A percentile compares a stretch with the other conserved stretches of the same genome.
phyloP scores from a whole-genome alignment of 257 asterid genomes.

The Solanum chmielewskii region DNA sequence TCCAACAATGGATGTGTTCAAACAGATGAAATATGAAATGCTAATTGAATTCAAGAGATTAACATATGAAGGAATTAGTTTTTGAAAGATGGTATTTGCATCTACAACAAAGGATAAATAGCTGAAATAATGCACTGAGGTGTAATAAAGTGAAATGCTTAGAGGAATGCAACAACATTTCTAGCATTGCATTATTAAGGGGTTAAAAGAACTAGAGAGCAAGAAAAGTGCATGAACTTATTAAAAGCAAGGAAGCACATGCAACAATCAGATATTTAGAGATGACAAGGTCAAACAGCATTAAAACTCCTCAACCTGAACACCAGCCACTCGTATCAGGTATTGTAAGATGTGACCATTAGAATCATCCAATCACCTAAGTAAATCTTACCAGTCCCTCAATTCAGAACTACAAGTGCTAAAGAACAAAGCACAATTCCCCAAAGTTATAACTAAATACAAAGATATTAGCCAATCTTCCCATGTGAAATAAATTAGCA shows the following conservation, averaged over 20 bases:
- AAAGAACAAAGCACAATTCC: not conserved
- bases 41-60: not conserved
- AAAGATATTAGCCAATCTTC: not conserved
- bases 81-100: not conserved
- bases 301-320: not conserved
- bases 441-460: not conserved
- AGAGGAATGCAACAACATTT: not conserved
- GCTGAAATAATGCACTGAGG: not conserved
- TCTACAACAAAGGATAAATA: not conserved
- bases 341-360: not conserved
- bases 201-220: not conserved
- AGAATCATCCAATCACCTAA: not conserved
- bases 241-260: not conserved
- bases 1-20: constrained; percentile 1
- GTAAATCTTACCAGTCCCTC: not conserved
- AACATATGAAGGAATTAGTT: not conserved
- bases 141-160: not conserved
- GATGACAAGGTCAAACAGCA: not conserved
- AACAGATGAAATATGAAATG: not conserved
- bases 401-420: not conserved
- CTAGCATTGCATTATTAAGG: not conserved
- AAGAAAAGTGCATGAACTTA: not conserved
- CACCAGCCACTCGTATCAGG: not conserved
- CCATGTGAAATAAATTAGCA: not conserved
- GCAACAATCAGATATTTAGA: not conserved